Conservation (phyloP, 2,329 filamentous ascomycete genomes). For the Penicillium occitanis region DNA sequence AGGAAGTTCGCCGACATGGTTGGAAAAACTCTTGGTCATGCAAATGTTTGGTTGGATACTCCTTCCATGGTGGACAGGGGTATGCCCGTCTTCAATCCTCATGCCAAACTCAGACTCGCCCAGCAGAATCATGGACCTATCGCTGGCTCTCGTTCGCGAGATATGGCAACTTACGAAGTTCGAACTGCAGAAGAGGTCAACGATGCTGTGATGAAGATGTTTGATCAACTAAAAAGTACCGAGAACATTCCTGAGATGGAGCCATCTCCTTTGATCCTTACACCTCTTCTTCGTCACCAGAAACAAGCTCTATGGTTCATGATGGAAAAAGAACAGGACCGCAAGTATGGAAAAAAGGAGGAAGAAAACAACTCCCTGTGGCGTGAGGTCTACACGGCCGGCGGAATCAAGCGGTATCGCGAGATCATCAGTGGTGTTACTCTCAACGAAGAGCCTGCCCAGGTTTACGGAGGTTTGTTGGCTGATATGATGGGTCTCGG, state of each 20-base stretch:
- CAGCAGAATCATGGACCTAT: conserved; percentile 36
- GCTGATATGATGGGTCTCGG: conserved; percentile 90
- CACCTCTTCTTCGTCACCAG: conserved; percentile 76
- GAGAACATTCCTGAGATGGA: conserved; percentile 76
- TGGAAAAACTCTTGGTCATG: conserved; percentile 65
- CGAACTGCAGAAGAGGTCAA: conserved; percentile 84
- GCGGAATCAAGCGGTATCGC: conserved; percentile 64
- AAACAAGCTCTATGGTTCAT: conserved; percentile 89
- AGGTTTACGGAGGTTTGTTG: conserved; percentile 71
- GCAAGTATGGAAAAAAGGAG: conserved; percentile 58
- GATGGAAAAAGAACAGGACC: conserved; percentile 70
- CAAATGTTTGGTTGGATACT: conserved; percentile 65
- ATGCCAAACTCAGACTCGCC: conserved; percentile 53
- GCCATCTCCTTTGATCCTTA: conserved; percentile 61
- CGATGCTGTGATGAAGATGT: conserved; percentile 79
- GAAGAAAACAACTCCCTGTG: conserved; percentile 72
- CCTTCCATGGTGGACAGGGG: conserved; percentile 67
- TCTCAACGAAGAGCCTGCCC: conserved; percentile 59
- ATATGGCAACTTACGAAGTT: conserved; percentile 39
- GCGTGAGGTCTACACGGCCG: conserved; percentile 60
- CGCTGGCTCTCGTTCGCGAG: conserved; percentile 28
- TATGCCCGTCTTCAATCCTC: conserved; percentile 74
- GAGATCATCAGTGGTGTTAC: conserved; percentile 82
- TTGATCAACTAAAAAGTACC: conserved; percentile 75
- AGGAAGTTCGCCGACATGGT: conserved; percentile 64